Conservation (phyloP, 2,329 filamentous ascomycete species). For the Cordyceps fumosorosea region DNA sequence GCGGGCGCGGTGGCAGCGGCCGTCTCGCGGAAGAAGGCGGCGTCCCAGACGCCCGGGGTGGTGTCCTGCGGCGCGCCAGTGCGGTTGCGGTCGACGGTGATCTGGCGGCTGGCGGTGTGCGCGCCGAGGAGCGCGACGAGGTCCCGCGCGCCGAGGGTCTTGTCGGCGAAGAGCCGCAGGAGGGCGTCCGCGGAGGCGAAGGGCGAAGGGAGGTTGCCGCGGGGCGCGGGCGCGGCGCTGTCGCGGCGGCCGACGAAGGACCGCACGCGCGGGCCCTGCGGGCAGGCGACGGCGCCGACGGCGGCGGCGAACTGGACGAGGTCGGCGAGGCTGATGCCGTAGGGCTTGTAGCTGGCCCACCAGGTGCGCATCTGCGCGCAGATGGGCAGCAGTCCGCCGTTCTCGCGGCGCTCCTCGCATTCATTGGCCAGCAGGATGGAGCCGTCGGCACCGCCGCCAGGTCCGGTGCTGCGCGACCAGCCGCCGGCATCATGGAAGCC, state of each 20-base stretch:
- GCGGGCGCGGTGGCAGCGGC: constrained; percentile 22
- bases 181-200: constrained; percentile 35
- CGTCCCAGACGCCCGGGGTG: constrained; percentile 46
- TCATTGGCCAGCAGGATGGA: constrained; percentile 32
- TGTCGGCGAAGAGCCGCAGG: constrained; percentile 40
- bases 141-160: constrained; percentile 42
- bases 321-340: constrained; percentile 42
- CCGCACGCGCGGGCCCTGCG: constrained; percentile 37
- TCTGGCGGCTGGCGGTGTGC: constrained; percentile 43
- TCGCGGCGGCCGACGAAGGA: constrained; percentile 45
- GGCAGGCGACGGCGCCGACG: constrained; percentile 39
- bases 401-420: constrained; percentile 31
- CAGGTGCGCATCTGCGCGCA: constrained; percentile 31
- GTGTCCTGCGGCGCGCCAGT: constrained; percentile 41
- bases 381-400: constrained; percentile 39
- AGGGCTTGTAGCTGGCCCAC: constrained; percentile 32
- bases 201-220: constrained; percentile 35
- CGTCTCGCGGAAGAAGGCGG: constrained; percentile 38
- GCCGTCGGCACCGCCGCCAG: constrained; percentile 37
- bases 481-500: constrained; percentile 40
- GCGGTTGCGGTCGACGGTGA: constrained; percentile 32
- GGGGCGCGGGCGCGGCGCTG: constrained; percentile 29
- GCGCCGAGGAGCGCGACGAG: constrained; percentile 47
- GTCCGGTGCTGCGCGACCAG: constrained; percentile 29
- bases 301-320: constrained; percentile 44